These are phyloP conservation scores for Urochloa ruziziensis DNA, from an alignment of 176 grass and related monocot species.

Conservation along the genomic window DNA sequence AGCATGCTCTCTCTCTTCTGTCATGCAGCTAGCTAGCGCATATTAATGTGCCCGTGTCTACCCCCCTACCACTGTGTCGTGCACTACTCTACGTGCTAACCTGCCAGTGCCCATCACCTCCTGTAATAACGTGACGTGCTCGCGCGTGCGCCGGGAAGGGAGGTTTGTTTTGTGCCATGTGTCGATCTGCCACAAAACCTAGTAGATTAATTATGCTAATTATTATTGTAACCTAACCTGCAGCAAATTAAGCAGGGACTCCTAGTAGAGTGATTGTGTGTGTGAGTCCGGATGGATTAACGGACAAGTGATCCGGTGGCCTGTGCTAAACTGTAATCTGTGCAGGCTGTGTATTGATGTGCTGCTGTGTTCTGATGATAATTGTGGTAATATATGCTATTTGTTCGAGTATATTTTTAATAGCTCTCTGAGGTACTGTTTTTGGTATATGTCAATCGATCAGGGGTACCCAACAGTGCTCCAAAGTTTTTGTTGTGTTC, in stretches of 20 bases:
- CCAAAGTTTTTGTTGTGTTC: not conserved
- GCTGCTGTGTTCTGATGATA: slow-evolving; percentile 3
- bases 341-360: slow-evolving; percentile 19
- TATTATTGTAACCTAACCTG: slow-evolving; percentile 25
- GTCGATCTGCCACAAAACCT: slow-evolving; percentile 10
- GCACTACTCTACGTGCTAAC: slow-evolving; percentile 16
- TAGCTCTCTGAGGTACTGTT: not conserved
- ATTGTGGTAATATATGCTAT: slow-evolving; percentile 33
- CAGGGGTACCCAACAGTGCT: not conserved
- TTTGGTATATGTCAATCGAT: not conserved
- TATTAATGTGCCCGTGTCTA: too few species aligned
- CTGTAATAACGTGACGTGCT: not conserved
- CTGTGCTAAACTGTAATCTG: slow-evolving; percentile 9
- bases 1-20: slow-evolving; percentile 99
- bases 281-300: not conserved
- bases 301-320: slow-evolving; percentile 20
- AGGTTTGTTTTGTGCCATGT: not conserved
- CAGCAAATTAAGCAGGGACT: slow-evolving; percentile 21
- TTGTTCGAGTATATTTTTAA: not conserved
- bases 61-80: not conserved
- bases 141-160: too few species aligned
- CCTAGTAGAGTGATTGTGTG: slow-evolving; percentile 11
- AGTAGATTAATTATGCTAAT: slow-evolving; percentile 9
- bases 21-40: slow-evolving; percentile 31
- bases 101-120: slow-evolving; percentile 22